Evolutionary conservation across 176 grass and related monocot species (phyloP).

Genomic region (Stipa capillata): DNA sequence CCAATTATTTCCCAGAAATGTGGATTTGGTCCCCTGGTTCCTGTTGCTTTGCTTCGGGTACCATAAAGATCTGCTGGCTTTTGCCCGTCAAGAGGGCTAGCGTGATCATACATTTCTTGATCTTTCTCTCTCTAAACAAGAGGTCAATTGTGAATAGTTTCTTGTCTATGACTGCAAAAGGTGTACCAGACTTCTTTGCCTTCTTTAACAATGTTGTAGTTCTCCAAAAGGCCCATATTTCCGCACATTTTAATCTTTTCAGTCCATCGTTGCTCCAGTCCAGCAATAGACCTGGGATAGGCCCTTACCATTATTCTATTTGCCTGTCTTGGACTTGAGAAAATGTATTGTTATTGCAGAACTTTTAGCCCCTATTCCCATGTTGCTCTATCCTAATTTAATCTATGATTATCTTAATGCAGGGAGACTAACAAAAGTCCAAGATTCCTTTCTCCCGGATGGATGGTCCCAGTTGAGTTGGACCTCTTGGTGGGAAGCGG

Average conservation of each 20-base stretch:
- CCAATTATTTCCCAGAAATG: conserved; percentile 22
- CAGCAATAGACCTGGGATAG: conserved; percentile 23
- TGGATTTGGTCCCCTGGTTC: conserved; percentile 30
- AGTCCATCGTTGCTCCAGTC: conserved; percentile 7
- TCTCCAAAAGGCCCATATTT: conserved; percentile 15
- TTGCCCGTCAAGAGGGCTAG: conserved; percentile 28
- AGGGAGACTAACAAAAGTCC: conserved; percentile 50
- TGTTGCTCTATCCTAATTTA: conserved; percentile 40
- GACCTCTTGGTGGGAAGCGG: conserved; percentile 40
- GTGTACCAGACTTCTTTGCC: background rate
- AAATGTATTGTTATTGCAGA: too few species aligned
- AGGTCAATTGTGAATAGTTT: conserved; percentile 28
- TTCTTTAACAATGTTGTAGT: conserved; percentile 26
- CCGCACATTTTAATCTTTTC: conserved; percentile 9
- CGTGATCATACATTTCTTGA: conserved; percentile 17
- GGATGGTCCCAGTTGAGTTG: conserved; percentile 31
- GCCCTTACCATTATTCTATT: conserved; percentile 27
- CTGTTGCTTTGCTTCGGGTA: background rate
- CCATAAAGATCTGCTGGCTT: conserved; percentile 35
- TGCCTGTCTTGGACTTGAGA: conserved; percentile 28
- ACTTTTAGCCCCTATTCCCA: too few species aligned
- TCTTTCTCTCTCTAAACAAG: background rate
- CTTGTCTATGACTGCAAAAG: too few species aligned
- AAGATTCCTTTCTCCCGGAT: conserved; percentile 48
- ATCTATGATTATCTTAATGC: conserved; percentile 38